phyloP scores from a whole-genome alignment of 805 yeast genomes.

The Zygotorulaspora danielsina region DNA sequence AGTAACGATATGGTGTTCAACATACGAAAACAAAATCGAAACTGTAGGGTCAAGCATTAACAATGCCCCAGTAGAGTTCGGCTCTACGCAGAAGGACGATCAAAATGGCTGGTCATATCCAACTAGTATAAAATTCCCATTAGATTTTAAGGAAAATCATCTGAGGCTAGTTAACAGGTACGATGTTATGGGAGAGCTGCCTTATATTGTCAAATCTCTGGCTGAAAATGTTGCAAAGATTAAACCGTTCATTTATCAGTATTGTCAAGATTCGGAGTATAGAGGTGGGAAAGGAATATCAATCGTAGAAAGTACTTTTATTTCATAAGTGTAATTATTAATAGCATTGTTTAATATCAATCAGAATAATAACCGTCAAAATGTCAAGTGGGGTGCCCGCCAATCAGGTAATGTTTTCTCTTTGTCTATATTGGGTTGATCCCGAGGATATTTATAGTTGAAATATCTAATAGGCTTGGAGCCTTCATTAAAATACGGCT shows the following conservation, averaged over 20 bases:
- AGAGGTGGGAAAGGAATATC: constrained; percentile 59
- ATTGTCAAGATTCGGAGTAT: constrained; percentile 55
- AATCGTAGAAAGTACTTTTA: constrained; percentile 77
- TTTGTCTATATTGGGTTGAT: constrained; percentile 8
- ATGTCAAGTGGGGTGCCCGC: constrained; percentile 15
- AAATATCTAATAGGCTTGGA: constrained; percentile 11
- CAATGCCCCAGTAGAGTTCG: constrained; percentile 44
- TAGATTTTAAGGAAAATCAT: constrained; percentile 42
- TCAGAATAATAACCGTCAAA: background rate
- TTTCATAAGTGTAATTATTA: constrained; percentile 25
- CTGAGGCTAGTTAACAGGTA: constrained; percentile 68
- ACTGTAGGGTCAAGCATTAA: constrained; percentile 47
- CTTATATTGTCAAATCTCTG: constrained; percentile 70
- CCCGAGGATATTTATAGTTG: constrained; percentile 12
- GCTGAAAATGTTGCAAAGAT: constrained; percentile 81
- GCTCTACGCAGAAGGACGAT: constrained; percentile 42
- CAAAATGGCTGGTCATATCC: constrained; percentile 81
- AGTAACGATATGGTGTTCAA: constrained; percentile 37
- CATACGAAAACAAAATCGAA: constrained; percentile 51
- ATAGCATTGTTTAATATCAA: background rate
- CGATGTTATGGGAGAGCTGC: constrained; percentile 86
- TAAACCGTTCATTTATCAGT: constrained; percentile 81
- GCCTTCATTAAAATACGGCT: constrained; percentile 7
- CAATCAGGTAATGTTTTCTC: constrained; percentile 13
- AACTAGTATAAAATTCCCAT: constrained; percentile 36